Percentiles rank a stretch among this genome's conserved stretches.
These are phyloP conservation scores for Astragalus glycyphyllos DNA, from an alignment of 306 rosid species.

Conservation along the genomic window DNA sequence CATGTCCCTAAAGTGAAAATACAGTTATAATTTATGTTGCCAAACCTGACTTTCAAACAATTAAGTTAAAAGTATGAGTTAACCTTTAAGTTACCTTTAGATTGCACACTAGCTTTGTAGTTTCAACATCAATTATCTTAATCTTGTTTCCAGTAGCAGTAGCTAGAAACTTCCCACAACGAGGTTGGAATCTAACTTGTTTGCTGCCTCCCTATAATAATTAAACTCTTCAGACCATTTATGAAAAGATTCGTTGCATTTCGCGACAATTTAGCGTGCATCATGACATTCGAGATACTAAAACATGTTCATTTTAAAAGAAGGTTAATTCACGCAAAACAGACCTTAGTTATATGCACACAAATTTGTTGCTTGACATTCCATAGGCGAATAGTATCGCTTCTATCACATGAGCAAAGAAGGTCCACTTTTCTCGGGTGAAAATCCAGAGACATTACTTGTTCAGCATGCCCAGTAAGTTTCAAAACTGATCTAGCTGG, in stretches of 20 bases:
- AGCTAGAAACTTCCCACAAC: constrained; percentile 54
- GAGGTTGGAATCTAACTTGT: constrained; percentile 71
- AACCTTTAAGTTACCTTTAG: constrained; percentile 44
- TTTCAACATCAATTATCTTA: constrained; percentile 58
- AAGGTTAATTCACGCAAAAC: constrained; percentile 26
- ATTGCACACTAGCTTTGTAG: constrained; percentile 24
- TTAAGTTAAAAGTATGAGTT: constrained; percentile 2
- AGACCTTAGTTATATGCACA: constrained; percentile 53
- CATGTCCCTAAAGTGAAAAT: constrained; percentile 56
- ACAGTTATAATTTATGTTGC: constrained; percentile 26
- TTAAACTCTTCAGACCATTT: too few relatives aligned
- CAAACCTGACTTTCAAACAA: constrained; percentile 23
- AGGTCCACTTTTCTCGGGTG: constrained; percentile 63
- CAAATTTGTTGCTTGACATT: constrained; percentile 44
- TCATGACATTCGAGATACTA: too few relatives aligned
- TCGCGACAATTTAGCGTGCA: too few relatives aligned
- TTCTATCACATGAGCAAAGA: constrained; percentile 67
- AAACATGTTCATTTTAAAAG: constrained; percentile 10
- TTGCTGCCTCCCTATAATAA: constrained; percentile 66
- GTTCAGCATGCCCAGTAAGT: constrained; percentile 57
- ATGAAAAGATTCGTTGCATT: too few relatives aligned
- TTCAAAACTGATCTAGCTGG: constrained; percentile 40
- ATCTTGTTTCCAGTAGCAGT: constrained; percentile 52
- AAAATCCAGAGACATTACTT: constrained; percentile 74
- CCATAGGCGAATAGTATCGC: constrained; percentile 63